Percentiles rank a stretch among this genome's conserved stretches.
phyloP scores from a whole-genome alignment of 352 stramenopile species.

The Thalassiosira oceanica region DNA sequence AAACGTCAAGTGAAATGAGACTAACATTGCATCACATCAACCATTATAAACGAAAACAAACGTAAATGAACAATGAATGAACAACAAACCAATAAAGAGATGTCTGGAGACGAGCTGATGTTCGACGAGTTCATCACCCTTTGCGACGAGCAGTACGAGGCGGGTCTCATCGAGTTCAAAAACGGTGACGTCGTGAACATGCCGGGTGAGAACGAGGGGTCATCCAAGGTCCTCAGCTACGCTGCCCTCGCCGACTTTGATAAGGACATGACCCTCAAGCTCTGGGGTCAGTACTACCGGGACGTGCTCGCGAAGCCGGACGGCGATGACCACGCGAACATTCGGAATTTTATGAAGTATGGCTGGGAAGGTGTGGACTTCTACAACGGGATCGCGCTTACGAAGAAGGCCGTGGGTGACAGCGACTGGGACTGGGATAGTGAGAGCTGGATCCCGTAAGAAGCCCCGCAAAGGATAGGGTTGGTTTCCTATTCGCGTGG shows the following conservation, averaged over 20 bases:
- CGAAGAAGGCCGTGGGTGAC: constrained; percentile 68
- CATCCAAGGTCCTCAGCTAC: constrained; percentile 75
- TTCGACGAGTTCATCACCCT: constrained; percentile 76
- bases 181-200: constrained; percentile 79
- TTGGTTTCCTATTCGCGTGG: neutral
- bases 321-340: constrained; percentile 72
- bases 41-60: constrained; percentile 8
- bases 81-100: constrained; percentile 41
- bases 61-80: constrained; percentile 2
- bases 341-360: constrained; percentile 80
- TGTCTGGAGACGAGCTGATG: constrained; percentile 60
- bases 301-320: constrained; percentile 68
- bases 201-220: constrained; percentile 76
- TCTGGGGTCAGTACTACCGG: constrained; percentile 80
- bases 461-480: neutral
- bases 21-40: too few relatives aligned
- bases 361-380: constrained; percentile 80
- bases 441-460: constrained; percentile 76
- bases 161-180: constrained; percentile 74
- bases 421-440: constrained; percentile 67
- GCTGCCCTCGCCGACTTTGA: constrained; percentile 72
- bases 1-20: too few relatives aligned
- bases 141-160: constrained; percentile 76
- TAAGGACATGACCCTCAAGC: constrained; percentile 76
- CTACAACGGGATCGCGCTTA: constrained; percentile 77